phyloP scores from a whole-genome alignment of 345 rosid species.

The Salix brachista region DNA sequence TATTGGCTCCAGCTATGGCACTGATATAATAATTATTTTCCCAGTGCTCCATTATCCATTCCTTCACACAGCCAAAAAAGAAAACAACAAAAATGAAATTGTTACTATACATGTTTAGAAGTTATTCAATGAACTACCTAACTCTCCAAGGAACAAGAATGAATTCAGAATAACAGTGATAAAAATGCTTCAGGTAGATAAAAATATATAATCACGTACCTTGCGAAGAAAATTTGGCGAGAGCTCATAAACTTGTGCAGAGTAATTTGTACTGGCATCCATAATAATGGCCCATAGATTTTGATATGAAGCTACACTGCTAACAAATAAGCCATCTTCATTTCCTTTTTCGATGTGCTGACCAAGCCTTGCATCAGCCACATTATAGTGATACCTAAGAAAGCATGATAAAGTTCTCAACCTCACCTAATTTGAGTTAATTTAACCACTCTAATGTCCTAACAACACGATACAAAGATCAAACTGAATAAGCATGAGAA shows the following conservation, averaged over 20 bases:
- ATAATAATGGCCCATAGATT: constrained; percentile 96
- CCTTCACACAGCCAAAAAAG: constrained; percentile 38
- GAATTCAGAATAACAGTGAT: neutral
- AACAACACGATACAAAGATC: neutral
- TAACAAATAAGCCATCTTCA: constrained; percentile 89
- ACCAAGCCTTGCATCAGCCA: constrained; percentile 65
- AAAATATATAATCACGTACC: constrained; percentile 32
- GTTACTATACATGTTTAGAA: neutral
- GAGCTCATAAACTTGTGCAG: constrained; percentile 82
- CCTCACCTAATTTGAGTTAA: neutral
- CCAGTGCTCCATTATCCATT: constrained; percentile 99
- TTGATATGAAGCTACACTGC: constrained; percentile 85
- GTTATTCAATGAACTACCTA: neutral
- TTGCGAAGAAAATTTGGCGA: constrained; percentile 80
- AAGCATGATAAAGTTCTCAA: neutral
- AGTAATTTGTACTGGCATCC: constrained; percentile 94
- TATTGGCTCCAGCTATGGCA: constrained; percentile 84
- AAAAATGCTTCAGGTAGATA: neutral
- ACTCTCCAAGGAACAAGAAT: neutral
- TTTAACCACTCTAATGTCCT: neutral
- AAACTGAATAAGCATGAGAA: neutral
- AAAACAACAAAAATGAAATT: neutral
- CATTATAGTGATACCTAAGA: constrained; percentile 92
- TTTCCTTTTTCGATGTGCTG: constrained; percentile 90
- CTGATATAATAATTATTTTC: constrained; percentile 93